A percentile compares a stretch with the other conserved stretches of the same genome.
These are phyloP conservation scores for Komagataella populi DNA, from an alignment of 805 yeast genomes.

Conservation along the genomic window DNA sequence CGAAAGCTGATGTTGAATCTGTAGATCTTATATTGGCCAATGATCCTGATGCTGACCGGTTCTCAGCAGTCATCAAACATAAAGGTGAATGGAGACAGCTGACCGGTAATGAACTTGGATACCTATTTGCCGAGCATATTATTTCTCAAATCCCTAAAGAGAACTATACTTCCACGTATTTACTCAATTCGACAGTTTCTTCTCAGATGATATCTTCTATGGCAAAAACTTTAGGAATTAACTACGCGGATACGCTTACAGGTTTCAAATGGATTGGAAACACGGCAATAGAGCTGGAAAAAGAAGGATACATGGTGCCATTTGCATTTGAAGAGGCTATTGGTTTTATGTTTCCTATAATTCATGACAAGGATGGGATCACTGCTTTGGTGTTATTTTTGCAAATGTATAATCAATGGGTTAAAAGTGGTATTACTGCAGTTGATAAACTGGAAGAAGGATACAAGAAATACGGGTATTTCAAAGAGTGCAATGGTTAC, in stretches of 20 bases:
- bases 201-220: constrained; percentile 65
- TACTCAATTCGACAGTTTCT: constrained; percentile 85
- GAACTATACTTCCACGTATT: constrained; percentile 24
- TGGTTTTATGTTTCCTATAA: constrained; percentile 79
- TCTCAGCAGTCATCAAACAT: constrained; percentile 58
- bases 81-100: constrained; percentile 55
- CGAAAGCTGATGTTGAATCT: constrained; percentile 35
- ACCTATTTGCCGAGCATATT: constrained; percentile 60
- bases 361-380: constrained; percentile 90
- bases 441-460: constrained; percentile 42
- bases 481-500: constrained; percentile 79
- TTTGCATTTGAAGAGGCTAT: constrained; percentile 94
- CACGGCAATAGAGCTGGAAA: constrained; percentile 59
- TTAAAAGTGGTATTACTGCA: constrained; percentile 21
- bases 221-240: constrained; percentile 49
- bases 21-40: constrained; percentile 62
- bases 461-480: constrained; percentile 59
- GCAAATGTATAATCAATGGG: constrained; percentile 50
- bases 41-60: constrained; percentile 96
- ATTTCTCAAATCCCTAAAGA: constrained; percentile 16
- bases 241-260: constrained; percentile 72
- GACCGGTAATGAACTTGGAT: constrained; percentile 87
- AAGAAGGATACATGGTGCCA: constrained; percentile 55
- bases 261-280: constrained; percentile 98
- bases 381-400: constrained; percentile 66